A percentile compares a stretch with the other conserved stretches of the same genome.
Evolutionary conservation across 345 rosid species (phyloP).

Genomic region (Euclidium syriacum): DNA sequence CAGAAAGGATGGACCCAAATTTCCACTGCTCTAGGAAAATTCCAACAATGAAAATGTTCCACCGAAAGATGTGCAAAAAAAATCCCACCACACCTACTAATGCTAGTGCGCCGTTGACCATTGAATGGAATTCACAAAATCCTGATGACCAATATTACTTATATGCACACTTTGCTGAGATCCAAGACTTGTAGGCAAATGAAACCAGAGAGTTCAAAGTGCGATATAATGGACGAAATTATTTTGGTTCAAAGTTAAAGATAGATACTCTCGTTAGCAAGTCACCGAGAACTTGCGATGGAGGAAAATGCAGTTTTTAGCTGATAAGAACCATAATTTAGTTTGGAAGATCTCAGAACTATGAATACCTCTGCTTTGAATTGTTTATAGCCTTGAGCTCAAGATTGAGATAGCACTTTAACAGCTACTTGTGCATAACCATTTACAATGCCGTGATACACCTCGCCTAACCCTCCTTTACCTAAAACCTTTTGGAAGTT

Average conservation of each 20-base stretch:
- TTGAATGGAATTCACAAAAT: background rate
- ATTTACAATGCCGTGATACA: too few relatives aligned
- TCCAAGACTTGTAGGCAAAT: background rate
- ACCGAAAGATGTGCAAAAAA: slow-evolving; percentile 17
- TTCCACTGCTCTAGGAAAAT: background rate
- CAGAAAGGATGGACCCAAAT: background rate
- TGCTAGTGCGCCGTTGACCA: background rate
- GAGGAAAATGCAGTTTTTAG: too few relatives aligned
- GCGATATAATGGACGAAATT: background rate
- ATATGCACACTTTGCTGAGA: slow-evolving; percentile 35
- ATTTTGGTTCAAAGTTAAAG: background rate
- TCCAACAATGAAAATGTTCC: background rate
- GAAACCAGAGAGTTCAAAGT: slow-evolving; percentile 24
- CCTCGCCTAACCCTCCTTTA: too few relatives aligned
- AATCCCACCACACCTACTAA: slow-evolving; percentile 7
- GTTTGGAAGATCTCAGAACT: too few relatives aligned
- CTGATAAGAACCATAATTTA: too few relatives aligned
- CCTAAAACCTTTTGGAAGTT: too few relatives aligned
- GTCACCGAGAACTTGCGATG: too few relatives aligned
- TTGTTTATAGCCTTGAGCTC: too few relatives aligned
- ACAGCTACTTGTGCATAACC: too few relatives aligned
- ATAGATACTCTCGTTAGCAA: slow-evolving; percentile 13
- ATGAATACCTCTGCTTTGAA: too few relatives aligned
- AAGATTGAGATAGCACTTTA: too few relatives aligned
- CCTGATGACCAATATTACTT: background rate